These are phyloP conservation scores for Trichophyton simii DNA, from an alignment of 2,329 filamentous ascomycete species.

Conservation along the genomic window DNA sequence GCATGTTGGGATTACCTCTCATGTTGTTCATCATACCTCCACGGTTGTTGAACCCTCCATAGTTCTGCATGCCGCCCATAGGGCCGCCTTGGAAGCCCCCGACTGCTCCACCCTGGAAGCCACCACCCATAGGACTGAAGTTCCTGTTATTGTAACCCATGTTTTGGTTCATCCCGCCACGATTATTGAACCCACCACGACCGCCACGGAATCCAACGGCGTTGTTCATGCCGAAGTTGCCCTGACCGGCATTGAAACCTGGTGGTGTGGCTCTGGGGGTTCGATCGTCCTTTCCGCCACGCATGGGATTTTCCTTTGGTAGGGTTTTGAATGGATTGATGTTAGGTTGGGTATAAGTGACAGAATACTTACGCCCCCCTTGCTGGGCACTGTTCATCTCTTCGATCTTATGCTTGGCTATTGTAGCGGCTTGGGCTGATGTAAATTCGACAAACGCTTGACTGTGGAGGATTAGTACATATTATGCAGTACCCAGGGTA, in stretches of 20 bases:
- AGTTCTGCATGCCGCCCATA: constrained; percentile 42
- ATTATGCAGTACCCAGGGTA: background rate
- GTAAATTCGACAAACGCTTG: constrained; percentile 77
- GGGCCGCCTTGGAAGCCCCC: constrained; percentile 33
- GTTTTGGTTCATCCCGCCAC: constrained; percentile 34
- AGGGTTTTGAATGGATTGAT: constrained; percentile 83
- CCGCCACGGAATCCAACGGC: constrained; percentile 43
- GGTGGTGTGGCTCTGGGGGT: constrained; percentile 37
- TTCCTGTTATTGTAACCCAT: constrained; percentile 39
- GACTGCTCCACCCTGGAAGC: constrained; percentile 31
- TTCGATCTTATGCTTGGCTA: constrained; percentile 72
- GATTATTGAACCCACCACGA: constrained; percentile 41
- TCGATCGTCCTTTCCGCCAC: constrained; percentile 46
- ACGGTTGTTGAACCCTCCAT: constrained; percentile 37
- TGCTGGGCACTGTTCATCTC: constrained; percentile 43
- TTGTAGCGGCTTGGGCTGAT: constrained; percentile 71
- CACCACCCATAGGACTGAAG: constrained; percentile 34
- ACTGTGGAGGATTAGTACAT: constrained; percentile 24
- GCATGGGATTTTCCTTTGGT: constrained; percentile 71
- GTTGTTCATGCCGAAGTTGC: constrained; percentile 28
- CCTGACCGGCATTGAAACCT: constrained; percentile 34
- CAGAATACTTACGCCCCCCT: constrained; percentile 52
- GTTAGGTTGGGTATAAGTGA: constrained; percentile 62
- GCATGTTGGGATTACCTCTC: constrained; percentile 28
- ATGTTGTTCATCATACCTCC: constrained; percentile 40